A percentile compares a stretch with the other conserved stretches of the same genome.
Evolutionary conservation across 768 basidiomycete genomes (phyloP).

Genomic region (Leccinum truebloodii): DNA sequence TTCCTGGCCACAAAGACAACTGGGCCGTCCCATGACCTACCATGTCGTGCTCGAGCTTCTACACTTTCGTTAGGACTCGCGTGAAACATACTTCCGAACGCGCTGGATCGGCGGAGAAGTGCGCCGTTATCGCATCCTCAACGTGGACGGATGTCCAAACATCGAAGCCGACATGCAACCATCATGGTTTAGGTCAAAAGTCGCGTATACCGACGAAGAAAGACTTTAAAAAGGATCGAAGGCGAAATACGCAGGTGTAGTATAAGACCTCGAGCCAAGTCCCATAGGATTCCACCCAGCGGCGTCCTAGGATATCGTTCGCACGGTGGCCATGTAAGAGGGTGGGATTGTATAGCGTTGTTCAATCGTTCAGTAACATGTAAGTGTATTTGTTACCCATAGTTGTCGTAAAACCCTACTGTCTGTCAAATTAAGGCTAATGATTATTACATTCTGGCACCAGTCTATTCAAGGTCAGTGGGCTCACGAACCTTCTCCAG

Average conservation of each 20-base stretch:
- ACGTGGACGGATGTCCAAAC: constrained; percentile 55
- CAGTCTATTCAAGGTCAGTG: not conserved
- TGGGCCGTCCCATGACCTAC: constrained; percentile 12
- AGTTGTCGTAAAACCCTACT: constrained; percentile 5
- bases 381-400: constrained; percentile 9
- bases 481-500: constrained; percentile 21
- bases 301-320: not conserved
- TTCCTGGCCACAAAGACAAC: constrained; percentile 34
- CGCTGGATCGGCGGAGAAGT: constrained; percentile 18
- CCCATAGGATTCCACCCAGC: not conserved
- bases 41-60: constrained; percentile 54
- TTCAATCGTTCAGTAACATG: not conserved
- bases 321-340: too few relatives aligned
- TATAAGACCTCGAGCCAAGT: not conserved
- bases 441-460: not conserved
- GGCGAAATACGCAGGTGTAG: constrained; percentile 11
- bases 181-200: constrained; percentile 56
- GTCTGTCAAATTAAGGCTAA: not conserved
- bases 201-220: constrained; percentile 59
- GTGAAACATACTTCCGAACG: constrained; percentile 23
- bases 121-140: constrained; percentile 44
- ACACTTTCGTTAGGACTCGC: constrained; percentile 56
- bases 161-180: constrained; percentile 56
- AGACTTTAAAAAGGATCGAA: constrained; percentile 35
- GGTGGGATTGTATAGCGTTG: not conserved